phyloP scores from a whole-genome alignment of 495 filamentous ascomycete genomes.

The Hypoxylon fragiforme region DNA sequence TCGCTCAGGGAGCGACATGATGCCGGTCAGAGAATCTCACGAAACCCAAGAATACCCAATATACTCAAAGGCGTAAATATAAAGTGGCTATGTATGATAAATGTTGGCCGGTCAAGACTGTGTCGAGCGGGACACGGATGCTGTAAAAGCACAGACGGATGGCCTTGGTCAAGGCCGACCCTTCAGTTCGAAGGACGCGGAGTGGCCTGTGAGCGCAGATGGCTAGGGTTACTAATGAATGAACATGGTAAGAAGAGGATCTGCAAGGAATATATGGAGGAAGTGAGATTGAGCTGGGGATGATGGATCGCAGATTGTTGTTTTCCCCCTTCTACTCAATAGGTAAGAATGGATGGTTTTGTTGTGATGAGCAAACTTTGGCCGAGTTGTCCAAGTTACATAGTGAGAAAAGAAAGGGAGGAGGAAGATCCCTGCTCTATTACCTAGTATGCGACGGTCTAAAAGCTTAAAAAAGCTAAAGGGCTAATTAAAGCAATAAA shows the following conservation, averaged over 20 bases:
- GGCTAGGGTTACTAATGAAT: constrained; percentile 9
- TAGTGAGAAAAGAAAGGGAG: constrained; percentile 15
- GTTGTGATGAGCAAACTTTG: constrained; percentile 32
- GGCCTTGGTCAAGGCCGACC: constrained; percentile 4
- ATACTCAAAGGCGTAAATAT: constrained; percentile 4
- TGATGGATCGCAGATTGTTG: constrained; percentile 16
- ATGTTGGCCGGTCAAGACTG: constrained; percentile 1
- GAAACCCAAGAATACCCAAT: constrained; percentile 11
- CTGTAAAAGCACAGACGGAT: constrained; percentile 10
- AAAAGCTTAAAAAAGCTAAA: constrained; percentile 26
- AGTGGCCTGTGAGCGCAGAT: constrained; percentile 15
- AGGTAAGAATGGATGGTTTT: constrained; percentile 10
- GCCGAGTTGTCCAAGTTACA: constrained; percentile 19
- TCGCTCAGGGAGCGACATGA: constrained; percentile 71
- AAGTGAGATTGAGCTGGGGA: background rate
- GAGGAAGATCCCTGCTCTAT: constrained; percentile 21
- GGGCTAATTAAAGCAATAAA: constrained; percentile 25
- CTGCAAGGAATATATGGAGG: constrained; percentile 14
- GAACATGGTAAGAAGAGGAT: constrained; percentile 24
- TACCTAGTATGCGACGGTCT: constrained; percentile 3
- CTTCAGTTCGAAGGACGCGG: constrained; percentile 11
- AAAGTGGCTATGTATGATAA: constrained; percentile 24
- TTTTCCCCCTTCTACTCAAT: constrained; percentile 22
- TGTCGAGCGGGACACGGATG: constrained; percentile 8
- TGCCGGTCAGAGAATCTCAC: constrained; percentile 39